phyloP scores from a whole-genome alignment of 116 monocot genomes.

The Iris pallida region DNA sequence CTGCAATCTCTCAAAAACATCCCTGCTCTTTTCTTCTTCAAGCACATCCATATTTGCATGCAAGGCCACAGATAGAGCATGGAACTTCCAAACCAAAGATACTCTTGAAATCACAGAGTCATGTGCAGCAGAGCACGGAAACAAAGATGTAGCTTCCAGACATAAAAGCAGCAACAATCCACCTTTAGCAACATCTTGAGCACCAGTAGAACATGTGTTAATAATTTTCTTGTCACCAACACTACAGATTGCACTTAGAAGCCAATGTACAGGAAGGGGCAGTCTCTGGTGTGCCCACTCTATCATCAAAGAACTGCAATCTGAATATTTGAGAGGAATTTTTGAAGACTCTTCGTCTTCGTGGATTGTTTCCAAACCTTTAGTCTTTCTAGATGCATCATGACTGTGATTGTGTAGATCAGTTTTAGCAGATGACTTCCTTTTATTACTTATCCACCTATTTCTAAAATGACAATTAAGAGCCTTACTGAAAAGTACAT shows the following conservation, averaged over 20 bases:
- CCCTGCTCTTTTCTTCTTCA: conserved; percentile 57
- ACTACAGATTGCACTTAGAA: conserved; percentile 76
- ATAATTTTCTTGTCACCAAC: conserved; percentile 28
- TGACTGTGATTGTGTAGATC: conserved; percentile 7
- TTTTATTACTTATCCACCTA: conserved; percentile 72
- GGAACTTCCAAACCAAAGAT: conserved; percentile 83
- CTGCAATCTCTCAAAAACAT: conserved; percentile 68
- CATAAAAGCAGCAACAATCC: conserved; percentile 79
- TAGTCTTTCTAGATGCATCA: conserved; percentile 7
- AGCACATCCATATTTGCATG: conserved; percentile 59
- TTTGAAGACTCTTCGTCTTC: conserved; percentile 51
- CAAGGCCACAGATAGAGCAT: conserved; percentile 72
- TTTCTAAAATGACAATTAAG: conserved; percentile 63
- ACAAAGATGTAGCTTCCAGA: conserved; percentile 56
- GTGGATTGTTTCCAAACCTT: conserved; percentile 68
- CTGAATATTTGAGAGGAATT: conserved; percentile 11
- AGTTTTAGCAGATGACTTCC: conserved; percentile 36
- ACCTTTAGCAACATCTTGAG: conserved; percentile 43
- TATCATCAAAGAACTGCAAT: conserved; percentile 28
- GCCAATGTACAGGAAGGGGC: conserved; percentile 84
- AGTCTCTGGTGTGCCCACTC: conserved; percentile 88
- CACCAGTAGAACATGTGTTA: conserved; percentile 16
- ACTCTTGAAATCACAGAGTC: conserved; percentile 37
- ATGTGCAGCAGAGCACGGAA: conserved; percentile 9
- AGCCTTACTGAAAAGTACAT: conserved; percentile 33